Base-by-base conservation (phyloP, 2,329 filamentous ascomycete species). In the Aurifilum marmelostoma region DNA sequence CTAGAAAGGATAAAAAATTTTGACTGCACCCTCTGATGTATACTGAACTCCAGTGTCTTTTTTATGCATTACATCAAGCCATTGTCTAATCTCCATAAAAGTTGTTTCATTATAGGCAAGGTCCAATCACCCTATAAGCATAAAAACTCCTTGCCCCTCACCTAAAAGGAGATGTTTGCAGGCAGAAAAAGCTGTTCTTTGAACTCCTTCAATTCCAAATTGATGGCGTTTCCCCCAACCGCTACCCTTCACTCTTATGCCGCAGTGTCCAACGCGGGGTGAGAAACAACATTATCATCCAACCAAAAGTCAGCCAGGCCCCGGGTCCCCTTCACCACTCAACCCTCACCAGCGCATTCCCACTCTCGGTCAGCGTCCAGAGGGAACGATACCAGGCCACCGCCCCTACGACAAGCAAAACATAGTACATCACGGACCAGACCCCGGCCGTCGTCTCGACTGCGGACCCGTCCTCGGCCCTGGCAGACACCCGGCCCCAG, bases 391-490 rank as follows among this genome's bases (percentile, higher is more conserved):
- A 93, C 83, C 96, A 99, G 2, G 84, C 83, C 59, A 88, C 79
- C 1, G 91, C 89, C 1, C 96, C 96, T 0, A 79, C 83, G 1
- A 96, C 81, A 1, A 98, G 84, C 59, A 97, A 79, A 2, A 86
- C 68, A 77, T 98, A 98, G 78, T 98, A 98, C 1, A 87, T 83
- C 3, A 91, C 79, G 0, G 92, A 95, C 92, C 92, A 97, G 37
- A 27, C 27, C 62, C 29, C 21, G 8, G 34, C 34, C 21, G 32
- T 43, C 18, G 68, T 60, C 14, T 65, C 41, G 3, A 67, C 66
- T 39, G 27, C 41, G 37, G 74, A 73, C 67, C 74, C 72, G 69
- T 73, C 72, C 74, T 75, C 67, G 58, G 72, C 67, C 54, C 69
- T 58, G 16, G 82, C 87, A 74, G 90, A 87, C 3, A 97, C 88